Percentiles rank a stretch among this genome's conserved stretches.
phyloP scores from a whole-genome alignment of 768 basidiomycete genomes.

The Tylopilus balloui region DNA sequence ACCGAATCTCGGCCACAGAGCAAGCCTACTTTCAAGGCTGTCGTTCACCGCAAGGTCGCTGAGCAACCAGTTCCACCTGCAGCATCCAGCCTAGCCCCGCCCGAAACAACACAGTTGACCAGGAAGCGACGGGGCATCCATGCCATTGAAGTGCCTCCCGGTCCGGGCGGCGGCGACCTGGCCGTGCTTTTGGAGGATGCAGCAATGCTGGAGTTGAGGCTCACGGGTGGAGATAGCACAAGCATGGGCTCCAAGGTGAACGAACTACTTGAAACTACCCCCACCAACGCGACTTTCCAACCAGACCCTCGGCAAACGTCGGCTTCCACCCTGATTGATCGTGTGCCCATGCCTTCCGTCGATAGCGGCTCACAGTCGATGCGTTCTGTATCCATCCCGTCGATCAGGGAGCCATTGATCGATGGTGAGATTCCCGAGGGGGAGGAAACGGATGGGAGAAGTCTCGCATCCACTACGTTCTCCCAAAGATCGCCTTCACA shows the following conservation, averaged over 20 bases:
- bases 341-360: conserved; percentile 8
- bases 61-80: conserved; percentile 30
- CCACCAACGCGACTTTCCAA: conserved; percentile 25
- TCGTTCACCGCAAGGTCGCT: conserved; percentile 53
- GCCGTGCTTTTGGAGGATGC: conserved; percentile 53
- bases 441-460: conserved; percentile 28
- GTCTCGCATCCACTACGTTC: conserved; percentile 37
- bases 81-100: conserved; percentile 11
- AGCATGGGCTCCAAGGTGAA: conserved; percentile 5
- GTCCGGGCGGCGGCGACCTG: conserved; percentile 50
- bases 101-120: conserved; percentile 26
- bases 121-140: conserved; percentile 27
- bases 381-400: conserved; percentile 30
- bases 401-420: conserved; percentile 26
- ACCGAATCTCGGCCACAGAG: conserved; percentile 3
- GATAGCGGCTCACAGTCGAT: conserved; percentile 22
- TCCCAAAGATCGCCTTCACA: conserved; percentile 50
- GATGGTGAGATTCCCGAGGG: conserved; percentile 23
- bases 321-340: conserved; percentile 22
- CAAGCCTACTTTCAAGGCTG: conserved; percentile 44
- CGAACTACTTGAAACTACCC: conserved; percentile 16
- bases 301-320: conserved; percentile 19
- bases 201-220: conserved; percentile 50
- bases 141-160: conserved; percentile 36
- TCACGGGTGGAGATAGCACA: conserved; percentile 41